Evolutionary conservation across 2,329 filamentous ascomycete genomes (phyloP).

Genomic region (Epichloe sibirici): DNA sequence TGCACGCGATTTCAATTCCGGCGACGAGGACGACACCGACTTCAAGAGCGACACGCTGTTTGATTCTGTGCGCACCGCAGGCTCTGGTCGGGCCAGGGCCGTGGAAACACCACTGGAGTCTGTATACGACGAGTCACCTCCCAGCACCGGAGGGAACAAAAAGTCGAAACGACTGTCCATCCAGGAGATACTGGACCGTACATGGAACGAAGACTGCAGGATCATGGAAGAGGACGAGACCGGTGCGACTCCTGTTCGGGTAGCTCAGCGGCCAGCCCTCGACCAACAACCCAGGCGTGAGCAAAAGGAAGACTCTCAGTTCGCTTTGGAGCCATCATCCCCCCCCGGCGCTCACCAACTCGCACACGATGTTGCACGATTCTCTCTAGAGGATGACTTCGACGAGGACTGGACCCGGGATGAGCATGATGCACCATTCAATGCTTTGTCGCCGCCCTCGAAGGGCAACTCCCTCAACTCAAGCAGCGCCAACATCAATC

Average conservation of each 20-base stretch:
- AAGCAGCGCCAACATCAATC: constrained; percentile 33
- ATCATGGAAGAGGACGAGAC: constrained; percentile 54
- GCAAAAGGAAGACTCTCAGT: constrained; percentile 1
- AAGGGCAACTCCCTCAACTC: constrained; percentile 39
- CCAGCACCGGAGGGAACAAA: constrained; percentile 40
- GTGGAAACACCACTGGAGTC: constrained; percentile 63
- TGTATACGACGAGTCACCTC: constrained; percentile 70
- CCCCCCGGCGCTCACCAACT: constrained; percentile 6
- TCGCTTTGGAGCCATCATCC: constrained; percentile 1
- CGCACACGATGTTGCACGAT: constrained; percentile 30
- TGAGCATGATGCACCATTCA: constrained; percentile 39
- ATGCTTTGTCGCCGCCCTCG: constrained; percentile 45
- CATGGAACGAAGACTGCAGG: constrained; percentile 41
- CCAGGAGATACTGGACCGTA: constrained; percentile 43
- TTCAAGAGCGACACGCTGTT: constrained; percentile 66
- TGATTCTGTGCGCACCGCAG: constrained; percentile 62
- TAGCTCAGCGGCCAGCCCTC: constrained; percentile 18
- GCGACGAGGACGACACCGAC: constrained; percentile 68
- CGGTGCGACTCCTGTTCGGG: constrained; percentile 37
- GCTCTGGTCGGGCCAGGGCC: constrained; percentile 52
- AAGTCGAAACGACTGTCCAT: constrained; percentile 45
- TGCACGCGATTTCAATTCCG: constrained; percentile 48
- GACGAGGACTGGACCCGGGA: constrained; percentile 50
- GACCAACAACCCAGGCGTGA: constrained; percentile 2
- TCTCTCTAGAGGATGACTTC: constrained; percentile 49